Base-by-base conservation (phyloP, 495 filamentous ascomycete genomes). In the Bacidia rubella region DNA sequence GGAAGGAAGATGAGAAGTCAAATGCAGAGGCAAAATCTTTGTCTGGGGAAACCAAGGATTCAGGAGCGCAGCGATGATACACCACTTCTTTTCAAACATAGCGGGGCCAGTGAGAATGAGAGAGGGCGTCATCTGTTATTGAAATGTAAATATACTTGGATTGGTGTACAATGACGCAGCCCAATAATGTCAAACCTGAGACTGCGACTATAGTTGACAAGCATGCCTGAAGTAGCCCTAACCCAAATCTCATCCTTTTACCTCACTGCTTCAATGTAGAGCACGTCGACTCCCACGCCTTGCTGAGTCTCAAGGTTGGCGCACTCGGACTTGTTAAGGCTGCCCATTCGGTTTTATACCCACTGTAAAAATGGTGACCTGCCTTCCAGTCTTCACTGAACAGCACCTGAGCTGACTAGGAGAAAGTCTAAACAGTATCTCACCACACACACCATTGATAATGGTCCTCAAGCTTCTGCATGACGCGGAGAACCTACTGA, bases 371-470 rank as follows among this genome's bases (percentile, higher is more conserved):
- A 35, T 35, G 29, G 29, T 35, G 29, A 35, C 7, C 29, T n/a
- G n/a, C n/a, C n/a, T n/a, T n/a, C n/a, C 29, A 15, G 29, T 7
- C 29, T 35, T 35, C 29, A 5, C 5, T 35, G 29, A 7, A 35
- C 7, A 7, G 29, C 29, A 15, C 29, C 5, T 35, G 29, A 35
- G 29, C 15, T 15, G 29, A 35, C 29, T 35, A 35, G 15, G 7
- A 2, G 12, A 11, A 60, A 98, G 93, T 97, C 92, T 51, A 95
- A 95, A 71, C 93, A 96, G 85, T 97, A 95, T 65, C 79, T 98
- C 32, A 88, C 88, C 52, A 82, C 81, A 53, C 87, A 94, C 69
- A 89, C 89, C 11, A 76, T 92, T 63, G 86, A 94, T 64, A 76
- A 88, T 74, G 87, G 88, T 87, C 63, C 59, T 72, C 44, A 27